These are phyloP conservation scores for Vicia sativa DNA, from an alignment of 306 rosid genomes.

Conservation along the genomic window DNA sequence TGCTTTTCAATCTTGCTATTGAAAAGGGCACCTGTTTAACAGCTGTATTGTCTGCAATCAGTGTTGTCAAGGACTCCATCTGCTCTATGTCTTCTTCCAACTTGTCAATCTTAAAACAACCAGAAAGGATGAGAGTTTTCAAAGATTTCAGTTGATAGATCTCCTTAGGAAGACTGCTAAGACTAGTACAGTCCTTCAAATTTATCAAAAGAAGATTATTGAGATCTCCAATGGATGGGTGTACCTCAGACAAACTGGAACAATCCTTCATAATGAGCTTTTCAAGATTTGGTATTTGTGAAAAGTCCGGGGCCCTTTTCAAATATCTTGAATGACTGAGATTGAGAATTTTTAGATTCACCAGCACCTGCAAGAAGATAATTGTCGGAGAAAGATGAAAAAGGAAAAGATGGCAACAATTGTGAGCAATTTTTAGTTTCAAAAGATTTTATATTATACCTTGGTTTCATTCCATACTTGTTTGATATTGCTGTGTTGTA, in stretches of 20 bases:
- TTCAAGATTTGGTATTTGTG: background rate
- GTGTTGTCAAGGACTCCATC: slow-evolving; percentile 47
- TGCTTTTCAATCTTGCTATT: slow-evolving; percentile 21
- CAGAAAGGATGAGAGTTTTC: slow-evolving; percentile 19
- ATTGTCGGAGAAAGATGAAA: background rate
- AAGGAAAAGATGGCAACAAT: background rate
- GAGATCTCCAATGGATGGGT: background rate
- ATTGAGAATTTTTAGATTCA: slow-evolving; percentile 29
- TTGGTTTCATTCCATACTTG: slow-evolving; percentile 41
- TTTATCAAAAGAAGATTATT: background rate
- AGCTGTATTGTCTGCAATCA: slow-evolving; percentile 39
- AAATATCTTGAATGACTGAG: slow-evolving; percentile 31
- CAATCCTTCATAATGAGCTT: background rate
- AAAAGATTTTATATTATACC: no score
- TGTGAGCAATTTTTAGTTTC: no score
- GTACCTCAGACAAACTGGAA: background rate
- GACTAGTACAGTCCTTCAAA: background rate
- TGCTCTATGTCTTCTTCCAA: slow-evolving; percentile 46
- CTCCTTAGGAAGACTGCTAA: background rate
- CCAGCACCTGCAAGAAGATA: background rate
- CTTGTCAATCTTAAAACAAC: slow-evolving; percentile 42
- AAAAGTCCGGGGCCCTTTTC: slow-evolving; percentile 43
- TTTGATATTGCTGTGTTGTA: slow-evolving; percentile 37
- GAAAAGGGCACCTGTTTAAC: slow-evolving; percentile 36
- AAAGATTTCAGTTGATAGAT: background rate